Evolutionary conservation across 345 rosid genomes (phyloP).

Genomic region (Lenwebbia sp.): DNA sequence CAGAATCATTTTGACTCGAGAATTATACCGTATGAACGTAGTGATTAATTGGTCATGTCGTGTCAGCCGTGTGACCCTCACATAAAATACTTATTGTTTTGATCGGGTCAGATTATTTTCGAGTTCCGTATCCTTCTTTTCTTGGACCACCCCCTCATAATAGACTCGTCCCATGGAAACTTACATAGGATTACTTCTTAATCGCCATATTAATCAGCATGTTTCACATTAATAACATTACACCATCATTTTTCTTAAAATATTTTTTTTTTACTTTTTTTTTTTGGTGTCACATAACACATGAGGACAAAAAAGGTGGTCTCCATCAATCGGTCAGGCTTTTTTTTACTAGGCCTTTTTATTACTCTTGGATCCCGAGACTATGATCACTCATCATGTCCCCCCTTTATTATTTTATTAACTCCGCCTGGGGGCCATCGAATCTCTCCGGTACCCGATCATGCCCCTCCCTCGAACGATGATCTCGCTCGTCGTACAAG

Average conservation of each 20-base stretch:
- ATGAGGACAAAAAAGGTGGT: background rate
- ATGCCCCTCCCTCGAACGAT: background rate
- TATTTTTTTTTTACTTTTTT: rapidly evolving
- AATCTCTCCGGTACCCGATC: background rate
- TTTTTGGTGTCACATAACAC: background rate
- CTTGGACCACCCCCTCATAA: background rate
- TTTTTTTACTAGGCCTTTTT: no score
- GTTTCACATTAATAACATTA: background rate
- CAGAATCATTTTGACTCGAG: background rate
- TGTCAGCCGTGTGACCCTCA: rapidly evolving
- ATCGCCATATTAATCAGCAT: background rate
- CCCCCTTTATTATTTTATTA: background rate
- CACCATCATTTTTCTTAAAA: background rate
- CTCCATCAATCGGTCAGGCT: background rate
- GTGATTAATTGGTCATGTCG: background rate
- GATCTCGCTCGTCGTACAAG: background rate
- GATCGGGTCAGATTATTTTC: background rate
- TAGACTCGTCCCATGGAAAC: background rate
- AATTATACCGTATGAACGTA: background rate
- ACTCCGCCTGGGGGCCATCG: background rate
- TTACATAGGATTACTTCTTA: background rate
- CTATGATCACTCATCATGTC: background rate
- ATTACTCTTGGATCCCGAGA: background rate
- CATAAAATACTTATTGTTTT: background rate
- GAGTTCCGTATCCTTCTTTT: background rate